Base-by-base conservation (phyloP, 345 rosid genomes). In the Pseudoturritis turrita region DNA sequence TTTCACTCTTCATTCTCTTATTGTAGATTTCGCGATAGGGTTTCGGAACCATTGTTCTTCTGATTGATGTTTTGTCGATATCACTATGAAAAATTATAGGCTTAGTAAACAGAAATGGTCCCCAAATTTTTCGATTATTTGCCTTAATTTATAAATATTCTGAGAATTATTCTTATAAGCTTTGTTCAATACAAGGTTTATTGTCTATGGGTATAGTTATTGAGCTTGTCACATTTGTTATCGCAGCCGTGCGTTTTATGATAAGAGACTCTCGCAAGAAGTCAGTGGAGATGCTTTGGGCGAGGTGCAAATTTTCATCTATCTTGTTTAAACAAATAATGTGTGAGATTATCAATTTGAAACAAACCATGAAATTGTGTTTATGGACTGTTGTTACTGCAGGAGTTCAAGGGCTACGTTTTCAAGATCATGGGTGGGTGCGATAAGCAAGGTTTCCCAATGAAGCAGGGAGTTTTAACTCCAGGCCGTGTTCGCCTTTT, bases 361-460 rank as follows among this genome's bases (percentile, higher is more conserved):
- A 56, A 3, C 33, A 35, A 11, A 5, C 28, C 14, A 13, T 39
- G 1, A 0, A 23, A 4, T 36, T 69, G 15, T 29, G 7, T 54
- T 46, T 63, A 18, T 23, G 63, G 44, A 12, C 0, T 66, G 67
- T 45, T 46, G 70, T 50, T 46, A 29, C 9, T 62, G 31, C 76
- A 87, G 97, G 92, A 91, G 67, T 89, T 91, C 75, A 91, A 81
- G 69, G 96, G 97, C 0, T 91, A 91, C 41, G 83, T 91, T 7
- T 91, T 89, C 75, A 89, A 89, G 80, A 91, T 86, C 79, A 91
- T 71, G 97, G 96, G 92, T 63, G 97, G 97, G n/a, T 91, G 94
- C 15, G 96, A 89, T 86, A 89, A 89, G 78, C 97, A 91, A 64
- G 96, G 97, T 19, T 89, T 91, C 62, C 94, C 97, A 23, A 87